Percentiles rank a stretch among this genome's conserved stretches.
Evolutionary conservation across 805 yeast genomes (phyloP).

Genomic region (Isabelozyma pseudorhagii): DNA sequence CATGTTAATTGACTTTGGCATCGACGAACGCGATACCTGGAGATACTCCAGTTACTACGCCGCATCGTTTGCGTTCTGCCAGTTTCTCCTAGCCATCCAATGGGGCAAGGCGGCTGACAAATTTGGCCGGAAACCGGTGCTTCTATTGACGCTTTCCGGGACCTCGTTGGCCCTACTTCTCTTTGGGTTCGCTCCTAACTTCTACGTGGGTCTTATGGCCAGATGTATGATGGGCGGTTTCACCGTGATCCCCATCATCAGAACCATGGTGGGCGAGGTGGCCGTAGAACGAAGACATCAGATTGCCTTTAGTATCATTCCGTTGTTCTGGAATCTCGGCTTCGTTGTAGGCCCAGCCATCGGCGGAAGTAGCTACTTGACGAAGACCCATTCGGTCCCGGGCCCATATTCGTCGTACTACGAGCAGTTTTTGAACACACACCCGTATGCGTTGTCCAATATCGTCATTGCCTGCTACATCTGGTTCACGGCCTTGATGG

Average conservation of each 20-base stretch:
- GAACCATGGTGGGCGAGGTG: conserved; percentile 61
- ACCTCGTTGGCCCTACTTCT: conserved; percentile 44
- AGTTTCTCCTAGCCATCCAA: conserved; percentile 52
- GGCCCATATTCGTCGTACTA: conserved; percentile 36
- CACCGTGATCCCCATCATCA: conserved; percentile 61
- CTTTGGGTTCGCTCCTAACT: conserved; percentile 54
- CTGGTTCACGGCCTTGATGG: conserved; percentile 30
- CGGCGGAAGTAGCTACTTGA: conserved; percentile 19
- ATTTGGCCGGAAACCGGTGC: conserved; percentile 54
- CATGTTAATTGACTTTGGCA: conserved; percentile 57
- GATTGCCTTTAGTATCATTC: conserved; percentile 59
- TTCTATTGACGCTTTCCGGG: conserved; percentile 51
- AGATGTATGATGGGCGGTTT: conserved; percentile 53
- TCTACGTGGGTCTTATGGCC: conserved; percentile 50
- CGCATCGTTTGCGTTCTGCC: conserved; percentile 58
- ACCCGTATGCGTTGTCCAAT: conserved; percentile 55
- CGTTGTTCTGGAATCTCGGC: conserved; percentile 61
- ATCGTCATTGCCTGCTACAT: conserved; percentile 41
- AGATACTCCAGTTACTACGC: conserved; percentile 61
- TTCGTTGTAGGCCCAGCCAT: conserved; percentile 59
- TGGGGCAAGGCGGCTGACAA: conserved; percentile 60
- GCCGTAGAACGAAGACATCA: conserved; percentile 57
- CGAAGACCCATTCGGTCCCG: background rate
- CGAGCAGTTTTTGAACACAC: conserved; percentile 34
- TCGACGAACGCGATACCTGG: conserved; percentile 54